Evolutionary conservation across 352 stramenopile genomes (phyloP), one percentile per base, ranked within the genome.

Genomic region (Globisporangium nagaii): DNA sequence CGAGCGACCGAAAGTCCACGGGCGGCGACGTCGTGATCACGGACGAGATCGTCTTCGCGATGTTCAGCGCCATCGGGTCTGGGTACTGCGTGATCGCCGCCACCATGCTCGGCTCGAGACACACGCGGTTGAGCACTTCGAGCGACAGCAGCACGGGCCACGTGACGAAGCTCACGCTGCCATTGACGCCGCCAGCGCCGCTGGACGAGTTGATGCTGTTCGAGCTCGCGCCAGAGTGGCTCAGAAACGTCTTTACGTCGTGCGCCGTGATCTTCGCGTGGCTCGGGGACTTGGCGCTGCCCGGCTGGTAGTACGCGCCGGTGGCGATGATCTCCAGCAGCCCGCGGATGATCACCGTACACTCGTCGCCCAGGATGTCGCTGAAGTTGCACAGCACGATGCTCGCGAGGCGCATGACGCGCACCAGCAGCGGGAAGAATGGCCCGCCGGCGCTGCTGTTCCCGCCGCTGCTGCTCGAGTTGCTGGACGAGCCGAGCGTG

Each of bases 381-480:
- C 77, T 83, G 60, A 95, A 95, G 39, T 90, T 78, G 54, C 79
- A 85, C 2, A 95, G 49, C 19, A 93, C 56, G 25, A 83, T 84
- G 50, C 71, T 87, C 3, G 84, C 75, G 27, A 95, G 79, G 0
- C 84, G 70, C 82, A 92, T 95, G 41, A 86, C 82, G 25, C 84
- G 82, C 41, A 93, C 79, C 32, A 95, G 66, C 31, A 95, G 61
- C 44, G 84, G 82, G 50, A 95, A 95, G 59, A 89, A 91, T 11
- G 71, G 66, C 1, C 63, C 62, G 2, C 48, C 52, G 0, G 52
- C 44, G 11, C 45, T 60, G 6, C 49, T 58, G 2, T 62, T 77
- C 49, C 55, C 73, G 53, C 53, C 75, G 24, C 63, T 82, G 13
- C 61, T 62, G 1, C 66, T 77, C 58, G 52, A 73, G 54, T 58